Percentiles rank a stretch among this genome's conserved stretches.
phyloP scores from a whole-genome alignment of 441 rosid species.

The Euphorbia schlechtendalii region DNA sequence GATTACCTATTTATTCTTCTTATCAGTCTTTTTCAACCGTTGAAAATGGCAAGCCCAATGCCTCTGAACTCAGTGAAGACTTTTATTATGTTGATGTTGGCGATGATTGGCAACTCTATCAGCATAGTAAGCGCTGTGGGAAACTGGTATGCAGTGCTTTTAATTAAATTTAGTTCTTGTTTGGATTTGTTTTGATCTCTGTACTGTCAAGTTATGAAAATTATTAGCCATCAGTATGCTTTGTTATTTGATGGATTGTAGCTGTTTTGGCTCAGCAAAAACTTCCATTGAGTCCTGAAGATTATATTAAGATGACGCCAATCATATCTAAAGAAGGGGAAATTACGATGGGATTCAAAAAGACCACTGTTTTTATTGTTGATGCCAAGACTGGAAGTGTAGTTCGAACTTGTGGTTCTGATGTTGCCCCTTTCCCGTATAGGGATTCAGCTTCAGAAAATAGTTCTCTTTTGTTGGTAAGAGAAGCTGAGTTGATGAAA shows the following conservation, averaged over 20 bases:
- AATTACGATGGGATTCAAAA: slow-evolving; percentile 50
- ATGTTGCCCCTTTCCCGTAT: slow-evolving; percentile 26
- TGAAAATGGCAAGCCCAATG: slow-evolving; percentile 34
- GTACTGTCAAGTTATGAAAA: not conserved
- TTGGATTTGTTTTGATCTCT: not conserved
- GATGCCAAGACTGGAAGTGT: slow-evolving; percentile 68
- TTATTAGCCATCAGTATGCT: not conserved
- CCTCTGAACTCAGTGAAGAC: slow-evolving; percentile 39
- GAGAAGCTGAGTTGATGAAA: slow-evolving; percentile 42
- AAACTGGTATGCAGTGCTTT: slow-evolving; percentile 40
- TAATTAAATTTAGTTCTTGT: not conserved
- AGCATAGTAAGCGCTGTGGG: slow-evolving; percentile 40
- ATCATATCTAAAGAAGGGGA: too few relatives aligned
- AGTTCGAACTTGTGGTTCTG: slow-evolving; percentile 43
- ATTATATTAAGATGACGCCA: slow-evolving; percentile 22
- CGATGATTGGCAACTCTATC: slow-evolving; percentile 67
- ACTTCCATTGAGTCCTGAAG: slow-evolving; percentile 41
- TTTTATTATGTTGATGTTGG: slow-evolving; percentile 66
- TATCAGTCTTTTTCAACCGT: slow-evolving; percentile 46
- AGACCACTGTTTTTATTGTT: slow-evolving; percentile 55
- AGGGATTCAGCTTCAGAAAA: slow-evolving; percentile 28
- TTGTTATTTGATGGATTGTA: not conserved
- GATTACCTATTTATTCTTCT: slow-evolving; percentile 67
- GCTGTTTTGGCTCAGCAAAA: slow-evolving; percentile 31
- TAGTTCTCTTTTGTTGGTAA: slow-evolving; percentile 31